Evolutionary conservation across 2,329 filamentous ascomycete genomes (phyloP).

Genomic region (Delphinella strobiligena): DNA sequence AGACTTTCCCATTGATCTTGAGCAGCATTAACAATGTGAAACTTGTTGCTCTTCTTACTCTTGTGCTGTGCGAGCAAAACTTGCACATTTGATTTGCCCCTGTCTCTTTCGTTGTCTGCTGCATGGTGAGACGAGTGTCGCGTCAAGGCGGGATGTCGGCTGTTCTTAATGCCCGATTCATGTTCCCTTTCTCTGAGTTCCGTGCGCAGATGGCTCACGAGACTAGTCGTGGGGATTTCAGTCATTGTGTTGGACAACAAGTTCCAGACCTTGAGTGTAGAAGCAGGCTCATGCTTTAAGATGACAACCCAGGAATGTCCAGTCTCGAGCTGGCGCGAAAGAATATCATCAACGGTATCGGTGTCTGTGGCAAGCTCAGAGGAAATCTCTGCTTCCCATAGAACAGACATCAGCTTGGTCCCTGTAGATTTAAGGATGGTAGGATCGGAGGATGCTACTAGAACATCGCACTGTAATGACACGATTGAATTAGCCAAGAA

Average conservation of each 20-base stretch:
- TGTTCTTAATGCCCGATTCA: conserved; percentile 37
- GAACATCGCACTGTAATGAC: conserved; percentile 54
- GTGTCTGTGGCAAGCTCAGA: conserved; percentile 63
- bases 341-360: conserved; percentile 65
- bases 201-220: conserved; percentile 67
- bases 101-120: conserved; percentile 29
- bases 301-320: conserved; percentile 79
- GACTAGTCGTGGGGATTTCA: conserved; percentile 60
- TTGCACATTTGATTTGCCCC: conserved; percentile 57
- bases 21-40: conserved; percentile 72
- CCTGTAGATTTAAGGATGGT: conserved; percentile 63
- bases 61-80: conserved; percentile 73
- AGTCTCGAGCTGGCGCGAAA: conserved; percentile 64
- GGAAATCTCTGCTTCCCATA: conserved; percentile 77
- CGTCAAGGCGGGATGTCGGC: conserved; percentile 20
- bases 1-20: conserved; percentile 46
- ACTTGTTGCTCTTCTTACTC: conserved; percentile 84
- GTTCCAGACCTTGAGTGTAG: conserved; percentile 48
- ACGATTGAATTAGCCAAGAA: neutral
- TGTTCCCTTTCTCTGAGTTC: conserved; percentile 72
- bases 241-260: conserved; percentile 50
- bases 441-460: conserved; percentile 79
- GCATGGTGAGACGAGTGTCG: conserved; percentile 27
- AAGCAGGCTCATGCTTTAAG: conserved; percentile 61
- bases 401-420: conserved; percentile 60